Evolutionary conservation across 495 filamentous ascomycete genomes (phyloP), one percentile per base, ranked within the genome.

Genomic region (Oidiodendron maius): DNA sequence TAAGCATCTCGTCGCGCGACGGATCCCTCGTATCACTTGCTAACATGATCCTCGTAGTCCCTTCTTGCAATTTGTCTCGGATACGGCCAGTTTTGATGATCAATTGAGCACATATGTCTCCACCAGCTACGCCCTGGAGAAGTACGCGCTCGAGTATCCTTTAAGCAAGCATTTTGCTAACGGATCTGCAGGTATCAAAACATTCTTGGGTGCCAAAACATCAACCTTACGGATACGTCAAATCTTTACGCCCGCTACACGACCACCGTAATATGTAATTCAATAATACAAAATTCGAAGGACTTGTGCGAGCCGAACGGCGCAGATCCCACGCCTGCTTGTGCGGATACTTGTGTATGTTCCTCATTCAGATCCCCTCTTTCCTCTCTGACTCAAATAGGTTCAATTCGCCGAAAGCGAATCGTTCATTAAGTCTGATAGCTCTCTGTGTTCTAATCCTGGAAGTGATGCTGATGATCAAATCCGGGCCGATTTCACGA

Each of bases 231-330:
- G 24, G 86, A 94, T 56, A 84, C 88, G n/a, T 83, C 78, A 45
- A 75, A 83, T 57, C 78, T 89, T 59, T 99, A 99, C 69, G 93
- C 94, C 18, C 84, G 91, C 58, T 99, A 90, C 67, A 95, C 90
- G 11, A 91, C 81, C 40, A 91, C 87, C 57, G 81, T 90, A 62
- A 77, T 99, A 54, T 99, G 94, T 77, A 97, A 91, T 74, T 80
- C 86, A 51, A 86, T 99, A 63, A 78, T 99, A 46, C 94, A 97
- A 66, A 89, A 89, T 60, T 99, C 94, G 20, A 82, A 83, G 55
- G 51, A 60, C n/a, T 64, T 73, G 28, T 97, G 94, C 66, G 62
- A 69, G 13, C 68, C 95, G 26, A 77, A 83, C 1, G 61, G 68
- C 4, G 64, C 71, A 39, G 65, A 85, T 24, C 81, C 86, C 4